phyloP scores from a whole-genome alignment of 1,284 basidiomycete species.

The Naganishia sp. region DNA sequence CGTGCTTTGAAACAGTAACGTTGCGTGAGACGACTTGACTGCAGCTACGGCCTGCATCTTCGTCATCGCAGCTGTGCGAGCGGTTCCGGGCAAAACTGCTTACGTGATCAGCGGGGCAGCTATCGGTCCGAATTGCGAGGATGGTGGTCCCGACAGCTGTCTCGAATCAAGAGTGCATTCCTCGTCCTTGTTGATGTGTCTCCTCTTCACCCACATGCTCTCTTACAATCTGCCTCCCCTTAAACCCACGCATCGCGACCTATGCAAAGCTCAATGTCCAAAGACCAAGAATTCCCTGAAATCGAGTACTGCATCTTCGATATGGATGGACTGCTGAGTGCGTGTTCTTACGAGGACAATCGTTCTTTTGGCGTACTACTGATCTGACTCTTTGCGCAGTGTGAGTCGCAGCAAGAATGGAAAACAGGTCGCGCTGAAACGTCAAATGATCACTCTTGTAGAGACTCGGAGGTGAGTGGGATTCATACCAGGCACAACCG shows the following conservation, averaged over 20 bases:
- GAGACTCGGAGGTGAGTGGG: conserved; percentile 29
- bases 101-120: no score
- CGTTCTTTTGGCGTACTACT: no score
- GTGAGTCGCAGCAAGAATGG: not conserved
- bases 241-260: no score
- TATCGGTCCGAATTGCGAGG: no score
- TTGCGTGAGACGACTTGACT: not conserved
- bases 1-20: not conserved
- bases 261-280: no score
- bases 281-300: conserved; percentile 32
- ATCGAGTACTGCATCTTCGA: conserved; percentile 55
- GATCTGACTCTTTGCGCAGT: conserved; percentile 1
- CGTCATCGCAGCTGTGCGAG: conserved; percentile 4
- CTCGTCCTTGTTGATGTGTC: no score
- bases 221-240: no score
- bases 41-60: not conserved
- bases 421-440: not conserved
- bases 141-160: no score
- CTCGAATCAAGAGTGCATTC: no score
- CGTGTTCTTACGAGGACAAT: not conserved
- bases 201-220: no score
- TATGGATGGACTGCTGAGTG: conserved; percentile 51
- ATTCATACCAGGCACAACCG: not conserved
- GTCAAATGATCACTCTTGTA: not conserved
- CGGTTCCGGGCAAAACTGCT: no score